Conservation (phyloP, 2,329 filamentous ascomycete genomes). For the Aspergillus amoenus region DNA sequence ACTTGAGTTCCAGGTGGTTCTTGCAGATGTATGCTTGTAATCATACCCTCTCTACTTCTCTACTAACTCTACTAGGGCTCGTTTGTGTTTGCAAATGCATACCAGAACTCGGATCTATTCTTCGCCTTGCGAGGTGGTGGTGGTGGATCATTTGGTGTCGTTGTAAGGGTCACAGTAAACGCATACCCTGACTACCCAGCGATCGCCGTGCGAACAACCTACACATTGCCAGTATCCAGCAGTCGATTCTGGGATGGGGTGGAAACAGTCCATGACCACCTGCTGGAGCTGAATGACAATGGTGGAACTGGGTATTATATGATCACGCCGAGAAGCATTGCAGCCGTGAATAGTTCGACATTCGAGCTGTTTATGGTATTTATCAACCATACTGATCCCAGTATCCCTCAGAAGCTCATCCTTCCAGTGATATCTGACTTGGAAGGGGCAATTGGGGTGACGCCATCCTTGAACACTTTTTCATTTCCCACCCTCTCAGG, state of each 20-base stretch:
- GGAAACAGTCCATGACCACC: neutral
- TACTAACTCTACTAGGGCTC: neutral
- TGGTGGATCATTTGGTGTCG: neutral
- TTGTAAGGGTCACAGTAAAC: neutral
- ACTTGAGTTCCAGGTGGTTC: neutral
- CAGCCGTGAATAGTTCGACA: neutral
- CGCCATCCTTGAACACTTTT: neutral
- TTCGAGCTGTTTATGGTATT: neutral
- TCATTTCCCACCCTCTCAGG: neutral
- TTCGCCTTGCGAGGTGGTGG: neutral
- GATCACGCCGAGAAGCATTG: neutral
- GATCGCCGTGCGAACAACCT: neutral
- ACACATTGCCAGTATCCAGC: neutral
- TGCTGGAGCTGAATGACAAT: too few relatives aligned
- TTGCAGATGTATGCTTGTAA: neutral
- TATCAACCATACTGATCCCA: neutral
- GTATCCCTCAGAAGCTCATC: neutral
- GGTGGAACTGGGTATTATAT: neutral
- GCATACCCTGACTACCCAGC: neutral
- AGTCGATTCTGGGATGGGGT: neutral
- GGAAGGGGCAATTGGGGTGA: neutral
- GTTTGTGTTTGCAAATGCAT: neutral
- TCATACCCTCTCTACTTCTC: too few relatives aligned
- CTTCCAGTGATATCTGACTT: neutral
- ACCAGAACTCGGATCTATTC: neutral